Conservation (phyloP, 495 filamentous ascomycete species). For the Hyphodiscus hymeniophilus region DNA sequence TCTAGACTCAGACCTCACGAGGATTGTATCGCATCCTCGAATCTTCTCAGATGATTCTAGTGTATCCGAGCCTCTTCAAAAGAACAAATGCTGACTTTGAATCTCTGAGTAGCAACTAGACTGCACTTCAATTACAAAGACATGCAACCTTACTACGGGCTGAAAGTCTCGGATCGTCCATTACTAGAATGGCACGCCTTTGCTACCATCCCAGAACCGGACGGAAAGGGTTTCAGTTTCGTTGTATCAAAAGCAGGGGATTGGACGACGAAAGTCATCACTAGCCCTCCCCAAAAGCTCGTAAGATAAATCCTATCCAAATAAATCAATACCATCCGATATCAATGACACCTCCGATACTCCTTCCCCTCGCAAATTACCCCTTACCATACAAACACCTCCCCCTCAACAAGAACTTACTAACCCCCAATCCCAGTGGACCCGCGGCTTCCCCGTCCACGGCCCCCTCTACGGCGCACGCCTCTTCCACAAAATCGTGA, state of each 20-base stretch:
- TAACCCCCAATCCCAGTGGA: no score
- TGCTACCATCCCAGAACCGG: conserved; percentile 58
- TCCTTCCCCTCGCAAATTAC: no score
- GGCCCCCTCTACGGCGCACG: conserved; percentile 65
- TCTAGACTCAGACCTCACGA: no score
- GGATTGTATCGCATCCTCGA: no score
- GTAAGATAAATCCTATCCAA: no score
- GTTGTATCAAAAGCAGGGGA: conserved; percentile 77
- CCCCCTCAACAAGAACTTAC: neutral
- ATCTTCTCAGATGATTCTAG: no score
- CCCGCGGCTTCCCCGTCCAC: conserved; percentile 43
- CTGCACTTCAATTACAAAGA: conserved; percentile 58
- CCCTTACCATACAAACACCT: no score
- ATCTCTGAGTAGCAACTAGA: no score
- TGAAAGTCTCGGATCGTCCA: conserved; percentile 46
- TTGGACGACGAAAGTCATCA: conserved; percentile 64
- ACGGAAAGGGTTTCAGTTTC: conserved; percentile 55
- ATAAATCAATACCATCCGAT: no score
- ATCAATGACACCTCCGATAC: no score
- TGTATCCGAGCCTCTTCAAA: no score
- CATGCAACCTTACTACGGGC: conserved; percentile 44
- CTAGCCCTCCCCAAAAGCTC: conserved; percentile 46
- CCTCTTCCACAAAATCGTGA: conserved; percentile 57
- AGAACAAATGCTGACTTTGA: no score
- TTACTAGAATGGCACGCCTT: conserved; percentile 76